These are phyloP conservation scores for Xylaria venustula DNA, from an alignment of 495 filamentous ascomycete species.

Conservation along the genomic window DNA sequence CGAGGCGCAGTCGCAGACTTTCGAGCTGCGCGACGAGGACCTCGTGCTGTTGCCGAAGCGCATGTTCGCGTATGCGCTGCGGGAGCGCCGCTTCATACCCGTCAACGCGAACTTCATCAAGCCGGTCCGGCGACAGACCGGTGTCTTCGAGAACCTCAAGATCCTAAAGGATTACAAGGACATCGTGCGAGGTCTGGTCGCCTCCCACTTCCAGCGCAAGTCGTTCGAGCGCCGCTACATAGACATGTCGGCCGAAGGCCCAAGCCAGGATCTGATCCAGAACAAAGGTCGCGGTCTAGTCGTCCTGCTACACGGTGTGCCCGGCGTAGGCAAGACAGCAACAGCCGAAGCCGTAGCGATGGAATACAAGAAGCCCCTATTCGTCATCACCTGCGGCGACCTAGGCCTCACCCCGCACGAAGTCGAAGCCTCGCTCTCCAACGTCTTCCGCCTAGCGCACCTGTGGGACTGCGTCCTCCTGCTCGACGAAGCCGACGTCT, in stretches of 20 bases:
- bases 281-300: conserved; percentile 58
- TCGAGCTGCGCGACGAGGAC: conserved; percentile 33
- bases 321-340: conserved; percentile 61
- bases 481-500: conserved; percentile 54
- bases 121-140: conserved; percentile 42
- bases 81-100: conserved; percentile 37
- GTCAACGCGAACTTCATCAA: conserved; percentile 38
- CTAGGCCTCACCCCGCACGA: conserved; percentile 45
- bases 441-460: conserved; percentile 49
- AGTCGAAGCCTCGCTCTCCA: conserved; percentile 39
- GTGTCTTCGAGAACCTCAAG: conserved; percentile 53
- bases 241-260: conserved; percentile 43
- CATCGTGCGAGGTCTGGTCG: conserved; percentile 51
- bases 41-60: conserved; percentile 37
- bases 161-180: conserved; percentile 52
- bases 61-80: conserved; percentile 38
- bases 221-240: conserved; percentile 51
- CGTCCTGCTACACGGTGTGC: conserved; percentile 50
- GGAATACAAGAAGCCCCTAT: conserved; percentile 49
- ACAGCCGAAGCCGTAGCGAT: conserved; percentile 56
- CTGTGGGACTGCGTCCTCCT: conserved; percentile 58
- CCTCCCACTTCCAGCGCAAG: conserved; percentile 39
- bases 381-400: conserved; percentile 55
- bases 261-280: conserved; percentile 60
- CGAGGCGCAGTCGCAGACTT: conserved; percentile 20